Conservation (phyloP, 768 basidiomycete species). For the Suillus lakei region DNA sequence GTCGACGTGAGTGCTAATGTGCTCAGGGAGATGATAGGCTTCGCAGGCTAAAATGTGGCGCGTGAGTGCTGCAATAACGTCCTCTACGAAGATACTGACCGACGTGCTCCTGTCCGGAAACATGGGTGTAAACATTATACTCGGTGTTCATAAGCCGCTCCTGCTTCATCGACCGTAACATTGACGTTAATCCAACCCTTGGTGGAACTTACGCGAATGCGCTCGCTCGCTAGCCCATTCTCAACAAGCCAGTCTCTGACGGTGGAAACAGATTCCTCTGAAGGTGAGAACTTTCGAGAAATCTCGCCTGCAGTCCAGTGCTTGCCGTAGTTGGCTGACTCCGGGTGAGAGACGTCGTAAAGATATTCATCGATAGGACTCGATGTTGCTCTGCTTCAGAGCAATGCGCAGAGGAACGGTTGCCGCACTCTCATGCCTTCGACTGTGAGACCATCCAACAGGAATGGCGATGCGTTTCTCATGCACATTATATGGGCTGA, state of each 20-base stretch:
- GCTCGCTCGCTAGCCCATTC: conserved; percentile 27
- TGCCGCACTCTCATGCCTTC: conserved; percentile 38
- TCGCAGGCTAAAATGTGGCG: conserved; percentile 30
- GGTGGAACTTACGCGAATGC: conserved; percentile 24
- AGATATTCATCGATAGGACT: conserved; percentile 31
- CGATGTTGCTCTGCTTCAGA: conserved; percentile 36
- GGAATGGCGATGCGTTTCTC: conserved; percentile 43
- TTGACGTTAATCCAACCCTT: conserved; percentile 33
- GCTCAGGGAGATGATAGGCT: conserved; percentile 37
- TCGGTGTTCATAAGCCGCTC: conserved; percentile 38
- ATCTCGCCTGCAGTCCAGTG: conserved; percentile 37
- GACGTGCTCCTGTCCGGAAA: conserved; percentile 31
- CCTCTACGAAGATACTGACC: conserved; percentile 25
- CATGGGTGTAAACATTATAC: conserved; percentile 38
- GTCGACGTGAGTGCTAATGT: conserved; percentile 37
- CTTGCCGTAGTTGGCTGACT: conserved; percentile 35
- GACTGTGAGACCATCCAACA: conserved; percentile 40
- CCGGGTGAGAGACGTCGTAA: conserved; percentile 39
- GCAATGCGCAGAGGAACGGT: conserved; percentile 35
- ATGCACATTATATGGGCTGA: conserved; percentile 38
- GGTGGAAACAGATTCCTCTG: conserved; percentile 25
- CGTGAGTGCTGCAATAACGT: neutral
- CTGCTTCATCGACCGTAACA: conserved; percentile 35
- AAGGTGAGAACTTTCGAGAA: conserved; percentile 33
- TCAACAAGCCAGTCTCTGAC: conserved; percentile 34